Percentiles rank a stretch among this genome's conserved stretches.
Conservation (phyloP, 805 yeast genomes). For the Sugiyamaella lignohabitans region DNA sequence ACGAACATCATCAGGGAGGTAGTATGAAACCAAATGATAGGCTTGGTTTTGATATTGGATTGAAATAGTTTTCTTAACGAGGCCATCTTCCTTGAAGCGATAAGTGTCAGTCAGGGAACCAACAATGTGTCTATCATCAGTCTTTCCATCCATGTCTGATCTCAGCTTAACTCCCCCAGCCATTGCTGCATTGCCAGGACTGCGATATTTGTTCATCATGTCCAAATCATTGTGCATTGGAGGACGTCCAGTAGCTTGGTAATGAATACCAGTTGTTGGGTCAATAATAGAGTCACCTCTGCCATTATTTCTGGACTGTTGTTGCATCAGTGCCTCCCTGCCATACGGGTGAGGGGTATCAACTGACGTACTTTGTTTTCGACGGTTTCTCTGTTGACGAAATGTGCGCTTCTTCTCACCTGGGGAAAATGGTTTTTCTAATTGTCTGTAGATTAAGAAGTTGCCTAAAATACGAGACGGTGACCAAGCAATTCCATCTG, state of each 20-base stretch:
- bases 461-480: constrained; percentile 85
- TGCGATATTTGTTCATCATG: background rate
- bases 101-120: constrained; percentile 56
- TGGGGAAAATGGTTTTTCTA: constrained; percentile 41
- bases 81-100: constrained; percentile 62
- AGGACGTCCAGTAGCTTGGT: background rate
- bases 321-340: background rate
- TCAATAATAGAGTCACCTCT: background rate
- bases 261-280: background rate
- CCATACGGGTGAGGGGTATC: background rate
- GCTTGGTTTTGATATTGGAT: constrained; percentile 42
- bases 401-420: constrained; percentile 38
- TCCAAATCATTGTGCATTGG: background rate
- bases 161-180: too few relatives aligned
- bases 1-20: constrained; percentile 66
- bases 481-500: constrained; percentile 93
- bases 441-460: constrained; percentile 75
- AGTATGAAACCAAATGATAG: constrained; percentile 71
- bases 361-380: background rate
- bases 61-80: constrained; percentile 77
- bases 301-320: background rate
- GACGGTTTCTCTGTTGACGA: constrained; percentile 8
- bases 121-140: constrained; percentile 38
- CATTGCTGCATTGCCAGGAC: too few relatives aligned
- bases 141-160: background rate